These are phyloP conservation scores for Carex pumila DNA, from an alignment of 176 grass and related monocot species.

Conservation along the genomic window DNA sequence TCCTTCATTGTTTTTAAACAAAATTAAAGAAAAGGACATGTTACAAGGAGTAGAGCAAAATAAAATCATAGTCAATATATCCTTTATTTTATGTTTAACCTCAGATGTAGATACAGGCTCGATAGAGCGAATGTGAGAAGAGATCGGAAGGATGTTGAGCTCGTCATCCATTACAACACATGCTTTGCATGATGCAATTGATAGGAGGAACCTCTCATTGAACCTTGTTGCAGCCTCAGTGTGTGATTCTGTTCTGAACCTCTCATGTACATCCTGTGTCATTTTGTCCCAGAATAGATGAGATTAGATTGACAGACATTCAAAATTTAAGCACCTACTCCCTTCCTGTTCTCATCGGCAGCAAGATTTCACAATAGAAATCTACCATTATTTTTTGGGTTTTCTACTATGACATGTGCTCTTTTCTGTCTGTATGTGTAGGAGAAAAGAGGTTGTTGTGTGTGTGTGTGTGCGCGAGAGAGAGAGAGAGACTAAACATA, in stretches of 20 bases:
- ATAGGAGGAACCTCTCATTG: constrained; percentile 88
- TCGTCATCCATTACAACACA: constrained; percentile 98
- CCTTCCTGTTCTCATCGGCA: background rate
- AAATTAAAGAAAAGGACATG: constrained; percentile 26
- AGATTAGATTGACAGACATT: background rate
- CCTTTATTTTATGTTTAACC: constrained; percentile 8
- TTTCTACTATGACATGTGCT: background rate
- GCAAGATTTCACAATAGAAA: background rate
- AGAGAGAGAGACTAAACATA: constrained; percentile 28
- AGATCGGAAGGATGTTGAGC: constrained; percentile 91
- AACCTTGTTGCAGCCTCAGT: constrained; percentile 56
- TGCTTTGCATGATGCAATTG: constrained; percentile 80
- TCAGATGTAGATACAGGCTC: constrained; percentile 26
- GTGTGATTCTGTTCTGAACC: constrained; percentile 96
- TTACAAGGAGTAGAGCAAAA: background rate
- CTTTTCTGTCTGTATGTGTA: background rate
- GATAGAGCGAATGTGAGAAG: constrained; percentile 58
- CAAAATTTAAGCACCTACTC: background rate
- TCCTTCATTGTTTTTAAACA: constrained; percentile 62
- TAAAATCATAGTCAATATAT: background rate
- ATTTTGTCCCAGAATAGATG: background rate
- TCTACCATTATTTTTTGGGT: background rate
- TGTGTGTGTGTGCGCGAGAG: background rate
- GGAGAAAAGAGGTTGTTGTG: background rate
- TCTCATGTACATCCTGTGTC: constrained; percentile 89